These are phyloP conservation scores for Cicer bijugum DNA, from an alignment of 306 rosid species.

Conservation along the genomic window DNA sequence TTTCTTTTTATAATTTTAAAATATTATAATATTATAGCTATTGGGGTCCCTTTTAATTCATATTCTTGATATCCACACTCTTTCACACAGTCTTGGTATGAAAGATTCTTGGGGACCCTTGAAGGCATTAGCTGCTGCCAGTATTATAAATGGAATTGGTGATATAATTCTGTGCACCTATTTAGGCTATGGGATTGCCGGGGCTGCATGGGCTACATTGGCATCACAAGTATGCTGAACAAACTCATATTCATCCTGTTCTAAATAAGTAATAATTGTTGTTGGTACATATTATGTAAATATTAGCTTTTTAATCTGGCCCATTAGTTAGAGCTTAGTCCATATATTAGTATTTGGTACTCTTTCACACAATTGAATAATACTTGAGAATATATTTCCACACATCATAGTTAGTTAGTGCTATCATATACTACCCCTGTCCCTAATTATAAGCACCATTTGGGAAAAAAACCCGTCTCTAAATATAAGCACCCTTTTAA, in stretches of 20 bases:
- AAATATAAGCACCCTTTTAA: no score
- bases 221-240: slow-evolving; percentile 67
- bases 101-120: slow-evolving; percentile 93
- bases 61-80: slow-evolving; percentile 15
- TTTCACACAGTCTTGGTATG: slow-evolving; percentile 74
- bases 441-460: no score
- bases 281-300: background rate
- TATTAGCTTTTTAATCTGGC: background rate
- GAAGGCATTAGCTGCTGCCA: slow-evolving; percentile 76
- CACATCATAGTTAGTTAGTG: background rate
- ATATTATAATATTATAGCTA: background rate
- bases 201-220: slow-evolving; percentile 92
- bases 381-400: background rate
- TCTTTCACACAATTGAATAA: background rate
- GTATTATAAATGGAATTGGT: slow-evolving; percentile 70
- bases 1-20: slow-evolving; percentile 4
- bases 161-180: slow-evolving; percentile 63
- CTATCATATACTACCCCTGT: background rate
- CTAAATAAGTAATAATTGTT: background rate
- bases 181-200: slow-evolving; percentile 70
- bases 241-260: background rate
- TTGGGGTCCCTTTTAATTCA: slow-evolving; percentile 15
- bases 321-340: background rate
- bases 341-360: slow-evolving; percentile 5
- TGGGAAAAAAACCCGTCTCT: no score